Evolutionary conservation across 768 basidiomycete species (phyloP), one percentile per base, ranked within the genome.

Genomic region (Rhodosporidiobolus odoratus): DNA sequence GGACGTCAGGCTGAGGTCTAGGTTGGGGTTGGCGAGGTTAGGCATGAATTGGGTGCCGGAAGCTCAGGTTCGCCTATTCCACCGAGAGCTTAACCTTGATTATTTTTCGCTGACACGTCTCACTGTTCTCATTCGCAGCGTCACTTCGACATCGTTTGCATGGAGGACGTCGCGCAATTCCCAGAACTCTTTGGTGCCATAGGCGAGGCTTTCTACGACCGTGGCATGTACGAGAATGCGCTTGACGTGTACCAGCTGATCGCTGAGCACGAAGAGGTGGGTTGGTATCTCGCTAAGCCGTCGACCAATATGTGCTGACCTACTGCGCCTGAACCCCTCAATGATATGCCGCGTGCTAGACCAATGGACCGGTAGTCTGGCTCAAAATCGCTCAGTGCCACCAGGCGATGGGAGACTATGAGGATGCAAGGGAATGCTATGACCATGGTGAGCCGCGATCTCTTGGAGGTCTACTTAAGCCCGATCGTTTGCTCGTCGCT

Each of bases 361-460:
- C 75, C 7, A 77, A 77, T 54, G 66, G 75, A 1, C 58, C 76
- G 34, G 62, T 48, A 0, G 77, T 77, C 9, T 77, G 74, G 72
- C n/a, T 88, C 38, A 90, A 90, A 76, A 88, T 91, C 6, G 92
- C 90, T 3, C 84, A 87, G 3, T 96, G 93, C 78, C 85, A 89
- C 58, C 86, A 89, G 30, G 87, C 88, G 82, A 80, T 88, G 35
- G 89, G 89, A 41, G 86, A 91, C 60, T 79, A 88, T 61, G 84
- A 84, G 41, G 89, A 89, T 50, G 91, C 94, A 0, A 85, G 1
- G 88, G 92, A 69, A 86, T 92, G 15, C 90, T 95, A 75, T 86
- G 90, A 80, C 86, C 88, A 74, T 77, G 86, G 92, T 91, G 62
- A 23, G 62, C 21, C 13, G 10, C 35, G n/a, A 16, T 15, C 41